A percentile compares a stretch with the other conserved stretches of the same genome.
These are phyloP conservation scores for Williopsis jadinii DNA, from an alignment of 1,139 yeast species.

Conservation along the genomic window DNA sequence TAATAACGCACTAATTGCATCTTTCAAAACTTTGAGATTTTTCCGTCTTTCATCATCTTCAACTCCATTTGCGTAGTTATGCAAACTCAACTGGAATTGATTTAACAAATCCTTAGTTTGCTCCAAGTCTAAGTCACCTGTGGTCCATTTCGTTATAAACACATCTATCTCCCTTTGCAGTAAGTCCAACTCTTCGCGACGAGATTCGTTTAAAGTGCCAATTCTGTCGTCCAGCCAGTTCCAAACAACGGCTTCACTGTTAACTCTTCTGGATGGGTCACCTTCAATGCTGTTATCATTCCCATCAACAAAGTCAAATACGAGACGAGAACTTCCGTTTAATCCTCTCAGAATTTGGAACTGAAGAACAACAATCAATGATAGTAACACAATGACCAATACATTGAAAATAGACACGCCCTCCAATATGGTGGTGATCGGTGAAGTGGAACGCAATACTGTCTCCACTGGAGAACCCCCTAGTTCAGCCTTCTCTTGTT, in stretches of 20 bases:
- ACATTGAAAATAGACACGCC: constrained; percentile 6
- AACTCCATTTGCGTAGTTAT: constrained; percentile 10
- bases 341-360: constrained; percentile 7
- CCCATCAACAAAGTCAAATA: neutral
- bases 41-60: constrained; percentile 3
- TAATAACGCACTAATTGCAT: constrained; percentile 15
- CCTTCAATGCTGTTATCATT: constrained; percentile 1
- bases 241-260: constrained; percentile 17
- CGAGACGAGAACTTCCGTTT: neutral
- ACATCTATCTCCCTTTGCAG: constrained; percentile 18
- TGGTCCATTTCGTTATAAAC: constrained; percentile 16
- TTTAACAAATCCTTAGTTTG: constrained; percentile 11
- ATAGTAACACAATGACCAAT: constrained; percentile 7
- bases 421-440: neutral
- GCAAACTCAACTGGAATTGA: constrained; percentile 11
- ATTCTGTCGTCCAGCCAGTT: constrained; percentile 22
- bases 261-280: constrained; percentile 1
- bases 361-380: constrained; percentile 9
- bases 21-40: constrained; percentile 11
- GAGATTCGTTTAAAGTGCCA: constrained; percentile 9
- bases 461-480: neutral
- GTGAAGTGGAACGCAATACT: neutral
- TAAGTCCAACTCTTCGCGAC: constrained; percentile 6
- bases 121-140: constrained; percentile 11
- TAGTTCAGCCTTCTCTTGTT: neutral